Conservation (phyloP, 352 stramenopile species). For the Phytopythium sindhum region DNA sequence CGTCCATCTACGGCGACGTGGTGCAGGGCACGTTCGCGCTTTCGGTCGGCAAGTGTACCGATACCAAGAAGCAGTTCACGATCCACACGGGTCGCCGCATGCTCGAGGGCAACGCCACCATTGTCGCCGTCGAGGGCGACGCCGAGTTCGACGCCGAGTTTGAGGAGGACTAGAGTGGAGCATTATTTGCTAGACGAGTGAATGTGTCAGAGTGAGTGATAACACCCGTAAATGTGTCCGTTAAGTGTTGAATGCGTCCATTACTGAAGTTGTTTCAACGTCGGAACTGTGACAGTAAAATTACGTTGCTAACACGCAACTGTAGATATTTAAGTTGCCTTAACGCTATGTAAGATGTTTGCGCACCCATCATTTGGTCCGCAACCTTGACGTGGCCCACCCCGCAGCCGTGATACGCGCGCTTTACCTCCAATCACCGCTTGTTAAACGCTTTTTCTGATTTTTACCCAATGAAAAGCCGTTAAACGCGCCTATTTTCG, state of each 20-base stretch:
- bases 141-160: not conserved
- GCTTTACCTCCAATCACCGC: not conserved
- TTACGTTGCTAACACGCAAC: too few relatives aligned
- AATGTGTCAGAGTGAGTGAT: too few relatives aligned
- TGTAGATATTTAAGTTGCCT: not conserved
- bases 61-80: conserved; percentile 30
- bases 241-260: too few relatives aligned
- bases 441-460: not conserved
- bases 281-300: too few relatives aligned
- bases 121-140: not conserved
- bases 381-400: not conserved
- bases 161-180: not conserved
- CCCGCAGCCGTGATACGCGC: not conserved
- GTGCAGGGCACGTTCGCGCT: conserved; percentile 27
- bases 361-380: not conserved
- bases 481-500: not conserved
- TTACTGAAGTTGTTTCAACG: too few relatives aligned
- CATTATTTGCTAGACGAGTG: not conserved
- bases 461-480: not conserved
- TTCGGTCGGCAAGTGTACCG: conserved; percentile 22
- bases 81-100: not conserved
- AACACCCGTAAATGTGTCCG: too few relatives aligned
- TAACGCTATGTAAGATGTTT: not conserved
- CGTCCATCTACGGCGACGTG: conserved; percentile 22
- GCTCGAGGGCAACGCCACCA: conserved; percentile 1